Evolutionary conservation across 176 grass and related monocot species (phyloP), one percentile per base, ranked within the genome.

Genomic region (Rhynchospora breviuscula): DNA sequence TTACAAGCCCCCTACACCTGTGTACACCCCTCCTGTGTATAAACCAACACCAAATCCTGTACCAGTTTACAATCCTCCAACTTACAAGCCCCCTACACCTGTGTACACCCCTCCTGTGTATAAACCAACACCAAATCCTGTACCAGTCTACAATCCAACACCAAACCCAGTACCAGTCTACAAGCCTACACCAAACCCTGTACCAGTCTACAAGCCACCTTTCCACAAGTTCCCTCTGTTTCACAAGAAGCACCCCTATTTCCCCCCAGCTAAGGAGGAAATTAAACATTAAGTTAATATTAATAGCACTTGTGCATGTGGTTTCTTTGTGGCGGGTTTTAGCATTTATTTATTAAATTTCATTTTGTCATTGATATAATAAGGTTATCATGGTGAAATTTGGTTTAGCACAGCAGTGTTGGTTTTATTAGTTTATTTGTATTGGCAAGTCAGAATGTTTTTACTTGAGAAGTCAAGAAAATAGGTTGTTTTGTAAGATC

Each of bases 181-280:
- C 44, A 72, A 72, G 44, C 68, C 78, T 23, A 56, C 52, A 29
- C 75, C 75, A 13, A 75, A 18, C 8, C 59, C 79, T 4, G 79
- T 81, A 63, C 59, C 79, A 64, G 59, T 8, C 18, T 82, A 82
- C 59, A 82, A 67, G 46, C 56, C 26, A 26, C 79, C 79, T 14
- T 45, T 65, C 11, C 22, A 47, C 58, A 81, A 81, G 10, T 53
- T 79, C 74, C 74, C 74, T 23, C 74, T 53, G 12, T 58, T 49
- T 22, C 53, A 79, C 48, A 82, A 82, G 80, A 67, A 82, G 46
- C 59, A 82, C 60, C 80, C 80, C 26, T 82, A 18, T 49, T 82
- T 46, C 48, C 79, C 79, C 62, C 79, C 79, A 45, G 59, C 43
- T 26, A 81, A 81, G 18, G 59, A 82, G 19, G 79, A 82, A 9